Conservation (phyloP, 2,329 filamentous ascomycete genomes). For the Bipolaris victoriae region DNA sequence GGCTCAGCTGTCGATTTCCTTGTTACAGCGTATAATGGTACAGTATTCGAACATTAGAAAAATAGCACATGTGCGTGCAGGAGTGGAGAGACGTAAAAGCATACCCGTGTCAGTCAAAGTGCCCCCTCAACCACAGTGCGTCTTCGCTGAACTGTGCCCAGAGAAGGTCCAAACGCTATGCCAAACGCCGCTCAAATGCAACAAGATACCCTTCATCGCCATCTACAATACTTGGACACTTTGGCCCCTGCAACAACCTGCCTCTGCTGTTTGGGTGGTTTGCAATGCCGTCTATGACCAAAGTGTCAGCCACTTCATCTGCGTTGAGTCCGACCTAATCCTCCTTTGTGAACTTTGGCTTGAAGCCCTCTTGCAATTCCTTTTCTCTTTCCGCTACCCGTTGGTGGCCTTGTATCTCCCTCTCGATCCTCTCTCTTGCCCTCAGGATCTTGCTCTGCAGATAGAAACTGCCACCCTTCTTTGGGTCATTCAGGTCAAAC, state of each 20-base stretch:
- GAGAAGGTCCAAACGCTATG: slow-evolving; percentile 28
- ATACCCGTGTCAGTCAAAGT: slow-evolving; percentile 8
- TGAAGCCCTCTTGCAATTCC: slow-evolving; percentile 85
- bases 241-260: neutral
- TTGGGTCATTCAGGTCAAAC: slow-evolving; percentile 91
- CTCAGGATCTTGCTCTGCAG: slow-evolving; percentile 95
- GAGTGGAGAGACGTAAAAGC: slow-evolving; percentile 27
- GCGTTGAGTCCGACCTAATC: slow-evolving; percentile 49
- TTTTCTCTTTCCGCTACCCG: slow-evolving; percentile 76
- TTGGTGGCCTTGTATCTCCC: slow-evolving; percentile 75
- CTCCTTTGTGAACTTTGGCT: slow-evolving; percentile 90
- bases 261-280: too few relatives aligned
- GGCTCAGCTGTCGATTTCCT: neutral
- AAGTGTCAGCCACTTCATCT: neutral
- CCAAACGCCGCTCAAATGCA: slow-evolving; percentile 35
- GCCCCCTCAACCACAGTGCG: slow-evolving; percentile 9
- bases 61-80: slow-evolving; percentile 13
- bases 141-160: slow-evolving; percentile 13
- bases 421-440: slow-evolving; percentile 89
- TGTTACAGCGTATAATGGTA: slow-evolving; percentile 19
- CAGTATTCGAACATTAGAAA: slow-evolving; percentile 22
- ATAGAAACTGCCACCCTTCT: slow-evolving; percentile 97
- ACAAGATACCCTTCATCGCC: slow-evolving; percentile 1
- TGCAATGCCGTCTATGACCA: too few relatives aligned
- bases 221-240: neutral